These are phyloP conservation scores for Cetradonia linearis DNA, from an alignment of 495 filamentous ascomycete species.

Conservation along the genomic window DNA sequence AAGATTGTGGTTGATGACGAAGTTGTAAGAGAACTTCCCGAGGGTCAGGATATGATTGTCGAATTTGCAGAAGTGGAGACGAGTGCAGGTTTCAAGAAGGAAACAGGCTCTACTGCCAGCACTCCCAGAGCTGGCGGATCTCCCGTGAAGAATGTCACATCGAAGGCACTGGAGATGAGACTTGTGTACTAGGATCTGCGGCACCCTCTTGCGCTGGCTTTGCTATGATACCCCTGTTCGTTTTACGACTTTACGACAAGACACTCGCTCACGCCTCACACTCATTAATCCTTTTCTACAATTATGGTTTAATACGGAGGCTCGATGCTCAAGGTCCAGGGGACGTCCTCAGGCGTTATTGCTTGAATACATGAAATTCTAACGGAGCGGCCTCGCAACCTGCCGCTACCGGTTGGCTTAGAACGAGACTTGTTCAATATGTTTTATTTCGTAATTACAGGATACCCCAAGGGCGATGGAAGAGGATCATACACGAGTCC, in stretches of 20 bases:
- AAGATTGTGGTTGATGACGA: constrained; percentile 87
- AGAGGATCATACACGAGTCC: constrained; percentile 21
- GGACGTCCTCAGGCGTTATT: background rate
- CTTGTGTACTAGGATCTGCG: constrained; percentile 20
- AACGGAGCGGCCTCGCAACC: background rate
- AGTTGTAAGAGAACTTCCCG: constrained; percentile 70
- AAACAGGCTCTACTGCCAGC: constrained; percentile 17
- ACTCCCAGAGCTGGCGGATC: constrained; percentile 12
- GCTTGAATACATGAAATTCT: background rate
- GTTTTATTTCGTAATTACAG: constrained; percentile 1
- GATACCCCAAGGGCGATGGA: background rate
- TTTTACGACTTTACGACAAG: constrained; percentile 12
- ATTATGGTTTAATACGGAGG: background rate
- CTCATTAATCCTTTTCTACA: background rate
- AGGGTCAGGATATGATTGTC: constrained; percentile 82
- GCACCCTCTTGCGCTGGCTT: constrained; percentile 6
- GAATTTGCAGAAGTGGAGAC: constrained; percentile 41
- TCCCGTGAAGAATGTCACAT: background rate
- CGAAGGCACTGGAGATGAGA: constrained; percentile 22
- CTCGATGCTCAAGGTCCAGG: background rate
- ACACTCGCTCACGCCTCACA: constrained; percentile 7
- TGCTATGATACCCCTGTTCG: constrained; percentile 16
- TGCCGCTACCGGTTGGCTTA: constrained; percentile 7
- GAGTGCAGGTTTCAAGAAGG: constrained; percentile 14
- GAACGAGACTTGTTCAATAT: background rate